Conservation (phyloP, 805 yeast genomes). For the Wickerhamiella sorbophila region DNA sequence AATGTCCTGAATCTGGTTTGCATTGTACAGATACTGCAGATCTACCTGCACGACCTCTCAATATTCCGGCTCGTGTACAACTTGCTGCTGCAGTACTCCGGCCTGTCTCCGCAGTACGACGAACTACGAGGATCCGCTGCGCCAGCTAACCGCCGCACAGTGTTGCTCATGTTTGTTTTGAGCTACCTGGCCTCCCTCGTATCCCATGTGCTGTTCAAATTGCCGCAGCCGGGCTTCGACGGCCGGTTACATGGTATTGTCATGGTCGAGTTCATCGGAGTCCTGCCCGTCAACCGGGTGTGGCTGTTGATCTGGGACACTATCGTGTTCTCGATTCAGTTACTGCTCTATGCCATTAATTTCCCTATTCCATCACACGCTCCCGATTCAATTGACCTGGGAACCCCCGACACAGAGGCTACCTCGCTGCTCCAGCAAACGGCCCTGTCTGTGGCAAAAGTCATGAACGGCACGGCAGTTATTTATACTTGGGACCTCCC, state of each 20-base stretch:
- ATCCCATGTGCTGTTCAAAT: neutral
- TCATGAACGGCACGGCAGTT: neutral
- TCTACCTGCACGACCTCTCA: slow-evolving; percentile 5
- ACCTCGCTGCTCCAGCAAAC: neutral
- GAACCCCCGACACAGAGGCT: neutral
- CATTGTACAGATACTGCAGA: slow-evolving; percentile 1
- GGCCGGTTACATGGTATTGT: slow-evolving; percentile 9
- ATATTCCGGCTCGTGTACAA: neutral
- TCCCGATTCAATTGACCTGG: neutral
- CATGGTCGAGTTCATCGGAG: slow-evolving; percentile 8
- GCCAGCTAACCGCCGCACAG: neutral
- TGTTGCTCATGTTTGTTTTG: neutral
- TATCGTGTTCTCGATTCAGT: slow-evolving; percentile 1
- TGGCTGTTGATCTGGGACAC: slow-evolving; percentile 4
- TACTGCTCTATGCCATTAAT: neutral
- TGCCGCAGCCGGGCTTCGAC: slow-evolving; percentile 1
- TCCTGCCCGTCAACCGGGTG: slow-evolving; percentile 1
- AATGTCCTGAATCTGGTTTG: neutral
- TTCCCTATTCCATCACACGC: neutral
- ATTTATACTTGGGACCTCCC: slow-evolving; percentile 1
- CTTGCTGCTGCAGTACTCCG: slow-evolving; percentile 1
- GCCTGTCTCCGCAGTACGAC: slow-evolving; percentile 2
- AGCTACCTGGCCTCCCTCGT: slow-evolving; percentile 1
- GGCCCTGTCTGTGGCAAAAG: neutral
- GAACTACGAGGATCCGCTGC: neutral